Percentiles rank a stretch among this genome's conserved stretches.
Evolutionary conservation across 257 asterid genomes (phyloP).

Genomic region (Nyctanthes arbortristis): DNA sequence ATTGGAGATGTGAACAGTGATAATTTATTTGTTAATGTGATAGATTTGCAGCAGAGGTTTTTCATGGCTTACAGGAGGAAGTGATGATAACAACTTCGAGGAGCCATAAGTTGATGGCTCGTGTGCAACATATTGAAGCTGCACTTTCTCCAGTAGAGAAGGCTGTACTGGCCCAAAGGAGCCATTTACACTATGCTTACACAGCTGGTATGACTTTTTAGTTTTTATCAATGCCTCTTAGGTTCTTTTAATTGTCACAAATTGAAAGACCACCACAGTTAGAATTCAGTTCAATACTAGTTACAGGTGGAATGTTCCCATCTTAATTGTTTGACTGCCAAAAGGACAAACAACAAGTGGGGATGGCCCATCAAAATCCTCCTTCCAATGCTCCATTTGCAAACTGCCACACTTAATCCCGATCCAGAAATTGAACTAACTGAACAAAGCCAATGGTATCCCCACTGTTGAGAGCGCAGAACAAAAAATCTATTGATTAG

Average conservation of each 20-base stretch:
- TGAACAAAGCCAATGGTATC: too few species aligned
- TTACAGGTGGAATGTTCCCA: background rate
- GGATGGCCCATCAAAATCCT: background rate
- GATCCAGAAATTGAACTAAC: too few species aligned
- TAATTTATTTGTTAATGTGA: constrained; percentile 29
- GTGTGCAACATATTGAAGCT: constrained; percentile 73
- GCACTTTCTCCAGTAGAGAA: constrained; percentile 91
- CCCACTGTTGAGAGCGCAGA: too few species aligned
- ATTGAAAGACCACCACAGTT: background rate
- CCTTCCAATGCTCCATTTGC: too few species aligned
- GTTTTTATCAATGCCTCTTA: background rate
- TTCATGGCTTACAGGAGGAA: constrained; percentile 96
- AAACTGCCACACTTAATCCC: too few species aligned
- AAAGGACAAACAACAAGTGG: background rate
- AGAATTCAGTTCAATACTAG: background rate
- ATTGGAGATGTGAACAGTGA: background rate
- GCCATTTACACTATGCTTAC: constrained; percentile 93
- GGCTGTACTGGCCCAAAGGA: constrained; percentile 86
- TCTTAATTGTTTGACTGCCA: background rate
- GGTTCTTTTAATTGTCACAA: background rate
- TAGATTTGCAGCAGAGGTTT: constrained; percentile 96
- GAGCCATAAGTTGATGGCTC: constrained; percentile 84
- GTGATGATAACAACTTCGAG: constrained; percentile 71
- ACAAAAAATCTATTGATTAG: too few species aligned
- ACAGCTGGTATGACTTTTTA: constrained; percentile 68